phyloP scores from a whole-genome alignment of 441 rosid genomes.

The Eutrema salsugineum region DNA sequence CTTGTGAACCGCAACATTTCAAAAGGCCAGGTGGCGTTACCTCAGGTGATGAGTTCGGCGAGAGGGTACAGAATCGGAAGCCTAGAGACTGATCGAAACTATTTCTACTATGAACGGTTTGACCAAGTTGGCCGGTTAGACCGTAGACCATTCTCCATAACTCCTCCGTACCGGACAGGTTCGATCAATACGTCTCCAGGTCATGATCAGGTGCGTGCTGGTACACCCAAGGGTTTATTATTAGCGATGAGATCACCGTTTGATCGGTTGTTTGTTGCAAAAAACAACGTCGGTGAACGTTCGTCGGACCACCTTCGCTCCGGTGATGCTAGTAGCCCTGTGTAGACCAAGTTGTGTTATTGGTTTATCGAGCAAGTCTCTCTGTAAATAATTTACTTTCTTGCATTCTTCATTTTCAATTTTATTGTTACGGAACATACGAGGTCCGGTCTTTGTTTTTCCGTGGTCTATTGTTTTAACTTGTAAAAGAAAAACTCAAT shows the following conservation, averaged over 20 bases:
- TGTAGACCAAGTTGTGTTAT: slow-evolving; percentile 25
- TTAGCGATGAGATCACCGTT: slow-evolving; percentile 40
- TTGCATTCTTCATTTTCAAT: not conserved
- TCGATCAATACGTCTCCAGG: slow-evolving; percentile 31
- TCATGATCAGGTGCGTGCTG: slow-evolving; percentile 26
- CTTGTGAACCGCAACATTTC: slow-evolving; percentile 32
- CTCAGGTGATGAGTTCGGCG: slow-evolving; percentile 45
- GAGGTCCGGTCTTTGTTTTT: not conserved
- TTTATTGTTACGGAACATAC: not conserved
- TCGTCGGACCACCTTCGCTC: slow-evolving; percentile 41
- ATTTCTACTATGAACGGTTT: slow-evolving; percentile 39
- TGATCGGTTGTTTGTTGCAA: slow-evolving; percentile 35
- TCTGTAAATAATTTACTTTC: not conserved
- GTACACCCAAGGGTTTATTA: slow-evolving; percentile 32
- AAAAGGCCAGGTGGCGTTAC: slow-evolving; percentile 41
- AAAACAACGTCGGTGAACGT: slow-evolving; percentile 39
- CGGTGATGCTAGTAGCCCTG: slow-evolving; percentile 17
- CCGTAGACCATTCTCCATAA: slow-evolving; percentile 35
- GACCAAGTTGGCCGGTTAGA: slow-evolving; percentile 36
- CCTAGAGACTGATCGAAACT: slow-evolving; percentile 26
- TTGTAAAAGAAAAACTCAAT: not conserved
- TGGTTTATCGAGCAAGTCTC: not conserved
- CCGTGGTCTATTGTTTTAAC: not conserved
- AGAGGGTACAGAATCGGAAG: slow-evolving; percentile 46
- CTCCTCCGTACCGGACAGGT: slow-evolving; percentile 47